Base-by-base conservation (phyloP, 257 asterid species). In the Knoxia roxburghii region DNA sequence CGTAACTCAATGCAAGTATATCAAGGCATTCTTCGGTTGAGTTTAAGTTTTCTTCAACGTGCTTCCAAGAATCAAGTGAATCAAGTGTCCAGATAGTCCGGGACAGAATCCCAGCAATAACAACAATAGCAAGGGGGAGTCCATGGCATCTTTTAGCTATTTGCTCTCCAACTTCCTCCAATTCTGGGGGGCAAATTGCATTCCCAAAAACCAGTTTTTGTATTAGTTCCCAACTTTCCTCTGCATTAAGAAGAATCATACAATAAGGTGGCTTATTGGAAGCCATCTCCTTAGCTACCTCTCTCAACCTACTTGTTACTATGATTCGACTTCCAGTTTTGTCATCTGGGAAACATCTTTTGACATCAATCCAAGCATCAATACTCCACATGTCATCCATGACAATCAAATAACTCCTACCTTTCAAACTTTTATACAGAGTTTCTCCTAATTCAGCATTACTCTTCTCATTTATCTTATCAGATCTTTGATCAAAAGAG, bases 1-100 rank as follows among this genome's bases (percentile, higher is more conserved):
- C 67, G 40, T 70, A 75, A 40, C 79, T 75, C 58, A 70, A 13
- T 58, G 69, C 61, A 24, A 75, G 66, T 20, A 75, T 53, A 30
- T 65, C 69, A 11, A 70, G 23, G 0, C 43, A 65, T 5, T 30
- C 21, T 6, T 68, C 69, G n/a, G n/a, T n/a, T n/a, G n/a, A n/a
- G n/a, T n/a, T n/a, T n/a, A n/a, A n/a, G n/a, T n/a, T n/a, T n/a
- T n/a, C n/a, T n/a, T n/a, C n/a, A n/a, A n/a, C n/a, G n/a, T n/a
- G n/a, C n/a, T n/a, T n/a, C n/a, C n/a, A n/a, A n/a, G n/a, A n/a
- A 17, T 71, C 76, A 71, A 39, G 45, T 41, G 6, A 35, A 33
- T n/a, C n/a, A 14, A 2, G 15, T 11, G 49, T 51, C 1, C 69
- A 26, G 0, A 1, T 3, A 55, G 52, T 56, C 1, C n/a, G 18